phyloP scores from a whole-genome alignment of 2,329 filamentous ascomycete genomes.

The Phialophora expanda region DNA sequence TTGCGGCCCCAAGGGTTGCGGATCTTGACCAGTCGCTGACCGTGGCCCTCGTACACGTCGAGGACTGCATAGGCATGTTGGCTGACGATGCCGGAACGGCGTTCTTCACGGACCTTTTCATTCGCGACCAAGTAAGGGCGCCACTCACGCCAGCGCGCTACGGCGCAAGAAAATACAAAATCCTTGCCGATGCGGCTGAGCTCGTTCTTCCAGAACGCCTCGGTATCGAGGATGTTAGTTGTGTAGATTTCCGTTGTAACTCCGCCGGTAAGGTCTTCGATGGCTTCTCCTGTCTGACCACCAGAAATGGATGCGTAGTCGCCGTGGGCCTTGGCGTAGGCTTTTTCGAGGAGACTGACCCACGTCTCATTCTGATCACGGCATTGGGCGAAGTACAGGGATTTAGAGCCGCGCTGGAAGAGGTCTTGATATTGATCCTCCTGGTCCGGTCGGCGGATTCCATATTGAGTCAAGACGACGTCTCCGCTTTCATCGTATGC shows the following conservation, averaged over 20 bases:
- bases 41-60: constrained; percentile 65
- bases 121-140: constrained; percentile 33
- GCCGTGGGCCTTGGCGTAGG: constrained; percentile 82
- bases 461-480: constrained; percentile 74
- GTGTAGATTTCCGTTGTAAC: constrained; percentile 55
- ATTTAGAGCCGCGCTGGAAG: constrained; percentile 76
- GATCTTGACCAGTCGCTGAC: constrained; percentile 61
- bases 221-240: constrained; percentile 64
- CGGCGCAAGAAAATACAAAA: constrained; percentile 62
- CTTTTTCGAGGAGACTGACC: constrained; percentile 74
- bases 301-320: constrained; percentile 78
- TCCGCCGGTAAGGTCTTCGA: constrained; percentile 64
- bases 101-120: constrained; percentile 41
- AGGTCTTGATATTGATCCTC: constrained; percentile 72
- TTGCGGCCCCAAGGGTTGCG: constrained; percentile 82
- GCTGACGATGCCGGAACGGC: constrained; percentile 53
- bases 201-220: constrained; percentile 83
- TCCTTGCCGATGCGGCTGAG: constrained; percentile 80
- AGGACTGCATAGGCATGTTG: constrained; percentile 65
- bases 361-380: constrained; percentile 79
- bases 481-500: constrained; percentile 80
- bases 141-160: constrained; percentile 46
- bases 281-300: constrained; percentile 70
- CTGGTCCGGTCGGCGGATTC: constrained; percentile 74
- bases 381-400: constrained; percentile 78